phyloP scores from a whole-genome alignment of 75 land plant genomes.

The Cryptomeria japonica region DNA sequence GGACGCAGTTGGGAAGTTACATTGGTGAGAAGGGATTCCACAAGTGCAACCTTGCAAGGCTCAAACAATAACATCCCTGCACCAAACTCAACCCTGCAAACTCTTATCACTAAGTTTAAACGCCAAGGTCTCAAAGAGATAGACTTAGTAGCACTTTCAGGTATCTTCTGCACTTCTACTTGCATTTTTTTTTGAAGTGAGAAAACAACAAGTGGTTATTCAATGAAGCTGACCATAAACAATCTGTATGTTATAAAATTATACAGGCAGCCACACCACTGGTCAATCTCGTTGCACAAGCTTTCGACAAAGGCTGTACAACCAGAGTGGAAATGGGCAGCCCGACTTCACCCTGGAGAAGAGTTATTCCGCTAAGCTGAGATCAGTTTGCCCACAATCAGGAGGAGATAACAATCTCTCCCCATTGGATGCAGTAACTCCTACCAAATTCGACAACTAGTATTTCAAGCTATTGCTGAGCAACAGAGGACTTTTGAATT shows the following conservation, averaged over 20 bases:
- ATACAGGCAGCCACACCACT: slow-evolving; percentile 79
- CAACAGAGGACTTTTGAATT: slow-evolving; percentile 49
- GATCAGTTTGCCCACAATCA: slow-evolving; percentile 50
- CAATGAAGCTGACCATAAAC: too few relatives aligned
- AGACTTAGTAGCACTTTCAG: slow-evolving; percentile 82
- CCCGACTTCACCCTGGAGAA: slow-evolving; percentile 53
- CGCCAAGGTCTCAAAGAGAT: slow-evolving; percentile 54
- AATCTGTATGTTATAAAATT: not conserved
- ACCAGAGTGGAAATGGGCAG: slow-evolving; percentile 61
- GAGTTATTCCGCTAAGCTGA: slow-evolving; percentile 30
- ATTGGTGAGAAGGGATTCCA: slow-evolving; percentile 72
- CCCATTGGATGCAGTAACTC: slow-evolving; percentile 31
- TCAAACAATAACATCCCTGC: slow-evolving; percentile 68
- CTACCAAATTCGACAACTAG: slow-evolving; percentile 61
- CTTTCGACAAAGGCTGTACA: slow-evolving; percentile 70
- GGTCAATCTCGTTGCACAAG: slow-evolving; percentile 69
- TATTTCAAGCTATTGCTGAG: slow-evolving; percentile 64
- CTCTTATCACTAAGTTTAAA: slow-evolving; percentile 64
- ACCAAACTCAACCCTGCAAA: slow-evolving; percentile 62
- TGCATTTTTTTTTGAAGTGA: too few relatives aligned
- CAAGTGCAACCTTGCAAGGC: slow-evolving; percentile 43
- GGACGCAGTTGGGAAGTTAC: slow-evolving; percentile 74
- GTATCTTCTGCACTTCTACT: slow-evolving; percentile 13
- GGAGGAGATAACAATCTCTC: slow-evolving; percentile 65
- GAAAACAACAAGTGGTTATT: too few relatives aligned